phyloP scores from a whole-genome alignment of 2,329 filamentous ascomycete genomes.

The Coniochaeta ligniaria region DNA sequence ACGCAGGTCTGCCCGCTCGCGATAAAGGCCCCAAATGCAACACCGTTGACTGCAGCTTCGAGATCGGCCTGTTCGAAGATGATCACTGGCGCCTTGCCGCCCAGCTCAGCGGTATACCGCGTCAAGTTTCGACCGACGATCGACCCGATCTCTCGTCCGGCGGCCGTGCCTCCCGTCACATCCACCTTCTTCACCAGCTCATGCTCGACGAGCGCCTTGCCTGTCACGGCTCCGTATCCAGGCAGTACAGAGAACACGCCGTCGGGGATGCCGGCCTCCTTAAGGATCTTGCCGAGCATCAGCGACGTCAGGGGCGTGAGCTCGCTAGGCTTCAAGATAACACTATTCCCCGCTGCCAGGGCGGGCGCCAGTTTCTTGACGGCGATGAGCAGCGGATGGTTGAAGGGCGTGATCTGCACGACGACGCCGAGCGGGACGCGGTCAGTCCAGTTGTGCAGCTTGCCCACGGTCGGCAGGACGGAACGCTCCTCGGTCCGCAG shows the following conservation, averaged over 20 bases:
- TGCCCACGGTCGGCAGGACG: constrained; percentile 57
- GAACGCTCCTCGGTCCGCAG: constrained; percentile 60
- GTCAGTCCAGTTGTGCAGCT: constrained; percentile 49
- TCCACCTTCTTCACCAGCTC: constrained; percentile 57
- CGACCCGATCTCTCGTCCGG: constrained; percentile 60
- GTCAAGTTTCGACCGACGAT: constrained; percentile 60
- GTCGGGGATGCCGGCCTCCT: constrained; percentile 61
- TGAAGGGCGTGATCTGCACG: constrained; percentile 50
- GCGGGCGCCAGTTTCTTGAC: constrained; percentile 56
- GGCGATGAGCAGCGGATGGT: constrained; percentile 50
- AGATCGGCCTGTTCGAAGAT: constrained; percentile 60
- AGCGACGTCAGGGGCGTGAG: constrained; percentile 56
- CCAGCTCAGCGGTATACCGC: constrained; percentile 64
- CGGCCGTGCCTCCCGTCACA: constrained; percentile 68
- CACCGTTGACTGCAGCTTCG: constrained; percentile 60
- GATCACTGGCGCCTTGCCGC: constrained; percentile 63
- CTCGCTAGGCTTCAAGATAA: constrained; percentile 57
- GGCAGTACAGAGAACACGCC: constrained; percentile 60
- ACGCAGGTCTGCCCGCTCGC: constrained; percentile 54
- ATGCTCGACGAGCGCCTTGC: constrained; percentile 45
- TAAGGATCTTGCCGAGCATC: constrained; percentile 50
- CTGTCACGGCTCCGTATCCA: constrained; percentile 45
- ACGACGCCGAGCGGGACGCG: constrained; percentile 52
- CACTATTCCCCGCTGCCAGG: constrained; percentile 50
- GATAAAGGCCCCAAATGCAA: constrained; percentile 52